Evolutionary conservation across 129 eudicot genomes (phyloP).

Genomic region (Daucus carota): DNA sequence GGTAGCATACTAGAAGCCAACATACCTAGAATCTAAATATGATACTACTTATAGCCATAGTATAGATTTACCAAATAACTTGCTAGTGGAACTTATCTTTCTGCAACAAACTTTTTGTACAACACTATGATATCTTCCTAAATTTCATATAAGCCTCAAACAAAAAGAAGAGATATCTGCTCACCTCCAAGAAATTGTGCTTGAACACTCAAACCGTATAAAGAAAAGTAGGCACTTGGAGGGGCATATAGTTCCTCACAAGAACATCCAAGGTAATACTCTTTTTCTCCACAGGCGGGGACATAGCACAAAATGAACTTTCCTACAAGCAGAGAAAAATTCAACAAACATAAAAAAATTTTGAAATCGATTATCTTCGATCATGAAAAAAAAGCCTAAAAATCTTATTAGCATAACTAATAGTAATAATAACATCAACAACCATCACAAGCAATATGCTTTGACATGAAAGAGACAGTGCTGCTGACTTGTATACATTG

Average conservation of each 20-base stretch:
- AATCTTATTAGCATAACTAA: neutral
- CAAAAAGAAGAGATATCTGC: conserved; percentile 5
- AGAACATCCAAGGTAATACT: conserved; percentile 78
- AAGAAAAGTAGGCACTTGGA: conserved; percentile 81
- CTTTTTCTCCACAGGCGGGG: conserved; percentile 68
- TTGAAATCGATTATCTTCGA: neutral
- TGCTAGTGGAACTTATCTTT: neutral
- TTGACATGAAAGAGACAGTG: neutral
- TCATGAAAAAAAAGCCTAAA: neutral
- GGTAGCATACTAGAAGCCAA: neutral
- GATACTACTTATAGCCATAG: neutral
- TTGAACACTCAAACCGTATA: conserved; percentile 58
- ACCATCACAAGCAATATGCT: neutral
- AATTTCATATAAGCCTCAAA: neutral
- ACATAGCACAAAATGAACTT: conserved; percentile 71
- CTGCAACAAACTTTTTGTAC: neutral
- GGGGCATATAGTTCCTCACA: conserved; percentile 87
- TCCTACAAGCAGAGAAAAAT: conserved; percentile 33
- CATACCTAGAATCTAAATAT: neutral
- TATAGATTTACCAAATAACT: neutral
- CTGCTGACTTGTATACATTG: neutral
- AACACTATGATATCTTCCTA: neutral
- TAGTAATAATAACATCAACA: neutral
- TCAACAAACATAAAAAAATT: neutral
- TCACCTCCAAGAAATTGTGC: conserved; percentile 80